Evolutionary conservation across 331 rosid species (phyloP).

Genomic region (Acacia pycnantha): DNA sequence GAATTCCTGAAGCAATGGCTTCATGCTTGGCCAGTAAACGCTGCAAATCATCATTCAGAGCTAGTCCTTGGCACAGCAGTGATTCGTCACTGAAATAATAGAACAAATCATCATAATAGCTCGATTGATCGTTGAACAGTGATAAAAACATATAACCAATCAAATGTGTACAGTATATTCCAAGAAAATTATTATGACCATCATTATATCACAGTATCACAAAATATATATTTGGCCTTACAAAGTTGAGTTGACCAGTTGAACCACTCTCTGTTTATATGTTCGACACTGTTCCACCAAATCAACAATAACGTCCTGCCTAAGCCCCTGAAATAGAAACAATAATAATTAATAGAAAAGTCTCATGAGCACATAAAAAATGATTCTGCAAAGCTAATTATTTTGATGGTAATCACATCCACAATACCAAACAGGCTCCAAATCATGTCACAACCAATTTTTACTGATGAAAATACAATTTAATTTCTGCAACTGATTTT

Average conservation of each 20-base stretch:
- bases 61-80: conserved; percentile 89
- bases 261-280: conserved; percentile 95
- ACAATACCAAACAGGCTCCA: background rate
- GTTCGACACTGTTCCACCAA: conserved; percentile 91
- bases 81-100: conserved; percentile 78
- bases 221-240: conserved; percentile 46
- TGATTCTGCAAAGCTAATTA: background rate
- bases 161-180: conserved; percentile 19
- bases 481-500: background rate
- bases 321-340: conserved; percentile 65
- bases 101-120: conserved; percentile 4
- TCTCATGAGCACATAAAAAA: background rate
- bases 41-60: conserved; percentile 94
- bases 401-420: background rate
- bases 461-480: background rate
- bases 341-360: conserved; percentile 16
- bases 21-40: conserved; percentile 88
- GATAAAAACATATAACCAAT: conserved; percentile 14
- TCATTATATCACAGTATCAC: background rate
- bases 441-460: conserved; percentile 1
- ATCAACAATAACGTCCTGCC: conserved; percentile 94
- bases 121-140: conserved; percentile 12
- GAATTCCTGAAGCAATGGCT: conserved; percentile 76
- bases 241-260: conserved; percentile 96
- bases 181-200: background rate